These are phyloP conservation scores for Bertia moriformis DNA, from an alignment of 2,329 filamentous ascomycete genomes.

Conservation along the genomic window DNA sequence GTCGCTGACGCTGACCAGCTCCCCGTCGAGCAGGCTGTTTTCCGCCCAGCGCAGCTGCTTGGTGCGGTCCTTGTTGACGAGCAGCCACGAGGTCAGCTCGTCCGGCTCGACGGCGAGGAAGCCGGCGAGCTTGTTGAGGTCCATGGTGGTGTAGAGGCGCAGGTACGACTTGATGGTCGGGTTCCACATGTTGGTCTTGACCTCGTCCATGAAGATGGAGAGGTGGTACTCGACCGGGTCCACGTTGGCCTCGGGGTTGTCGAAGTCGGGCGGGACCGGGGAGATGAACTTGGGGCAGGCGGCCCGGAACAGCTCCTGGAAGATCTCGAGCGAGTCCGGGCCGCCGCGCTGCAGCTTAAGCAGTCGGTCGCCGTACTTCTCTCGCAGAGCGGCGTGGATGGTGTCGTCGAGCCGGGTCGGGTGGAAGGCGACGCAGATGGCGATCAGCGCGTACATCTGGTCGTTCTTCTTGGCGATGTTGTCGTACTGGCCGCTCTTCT, in stretches of 20 bases:
- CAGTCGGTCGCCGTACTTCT: slow-evolving; percentile 99
- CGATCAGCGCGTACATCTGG: slow-evolving; percentile 98
- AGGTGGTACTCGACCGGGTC: slow-evolving; percentile 97
- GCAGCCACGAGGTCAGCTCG: slow-evolving; percentile 78
- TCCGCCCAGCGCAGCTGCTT: slow-evolving; percentile 91
- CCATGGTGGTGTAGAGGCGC: slow-evolving; percentile 98
- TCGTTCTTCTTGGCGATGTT: slow-evolving; percentile 99
- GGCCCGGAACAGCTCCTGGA: slow-evolving; percentile 92
- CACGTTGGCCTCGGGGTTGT: slow-evolving; percentile 87
- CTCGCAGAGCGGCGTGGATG: slow-evolving; percentile 90
- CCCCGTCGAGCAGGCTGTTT: slow-evolving; percentile 77
- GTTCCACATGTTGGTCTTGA: slow-evolving; percentile 98
- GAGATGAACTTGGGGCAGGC: slow-evolving; percentile 99
- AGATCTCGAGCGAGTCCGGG: slow-evolving; percentile 85
- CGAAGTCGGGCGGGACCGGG: slow-evolving; percentile 90
- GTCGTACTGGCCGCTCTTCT: slow-evolving; percentile 97
- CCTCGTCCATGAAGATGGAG: slow-evolving; percentile 97
- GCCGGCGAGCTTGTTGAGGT: slow-evolving; percentile 90
- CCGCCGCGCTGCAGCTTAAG: slow-evolving; percentile 92
- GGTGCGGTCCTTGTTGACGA: slow-evolving; percentile 97
- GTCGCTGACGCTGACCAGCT: slow-evolving; percentile 84
- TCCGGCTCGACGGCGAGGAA: slow-evolving; percentile 97
- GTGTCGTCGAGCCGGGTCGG: slow-evolving; percentile 95
- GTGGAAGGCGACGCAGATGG: slow-evolving; percentile 97
- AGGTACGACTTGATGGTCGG: slow-evolving; percentile 97